Conservation (phyloP, 2,329 filamentous ascomycete genomes). For the Claviceps sp. region DNA sequence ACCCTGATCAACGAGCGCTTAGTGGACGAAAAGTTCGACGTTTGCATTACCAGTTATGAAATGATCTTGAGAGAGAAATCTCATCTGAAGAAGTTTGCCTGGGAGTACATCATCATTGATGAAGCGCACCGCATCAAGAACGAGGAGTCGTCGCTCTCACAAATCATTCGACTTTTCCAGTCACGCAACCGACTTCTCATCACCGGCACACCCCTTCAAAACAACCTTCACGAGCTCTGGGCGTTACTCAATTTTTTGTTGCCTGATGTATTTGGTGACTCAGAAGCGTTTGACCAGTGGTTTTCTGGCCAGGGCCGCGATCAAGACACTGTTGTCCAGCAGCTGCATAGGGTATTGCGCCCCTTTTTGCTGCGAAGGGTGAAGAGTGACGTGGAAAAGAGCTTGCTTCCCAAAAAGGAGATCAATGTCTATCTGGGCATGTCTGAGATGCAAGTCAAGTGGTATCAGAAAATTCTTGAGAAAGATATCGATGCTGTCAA, state of each 20-base stretch:
- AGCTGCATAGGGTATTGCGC: conserved; percentile 82
- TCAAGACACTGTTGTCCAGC: conserved; percentile 90
- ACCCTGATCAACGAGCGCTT: conserved; percentile 79
- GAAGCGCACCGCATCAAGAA: conserved; percentile 99
- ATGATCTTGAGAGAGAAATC: conserved; percentile 95
- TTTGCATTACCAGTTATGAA: conserved; percentile 97
- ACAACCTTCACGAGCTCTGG: conserved; percentile 97
- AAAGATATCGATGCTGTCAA: conserved; percentile 99
- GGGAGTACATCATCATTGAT: conserved; percentile 99
- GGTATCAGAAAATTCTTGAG: conserved; percentile 98
- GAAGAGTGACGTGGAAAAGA: conserved; percentile 97
- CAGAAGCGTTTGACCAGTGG: conserved; percentile 96
- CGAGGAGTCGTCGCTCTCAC: conserved; percentile 90
- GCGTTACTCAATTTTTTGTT: conserved; percentile 92
- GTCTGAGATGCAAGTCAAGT: conserved; percentile 98
- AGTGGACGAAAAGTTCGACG: conserved; percentile 91
- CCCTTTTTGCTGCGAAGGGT: conserved; percentile 92
- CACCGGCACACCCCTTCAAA: conserved; percentile 91
- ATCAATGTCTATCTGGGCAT: conserved; percentile 94
- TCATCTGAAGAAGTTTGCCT: conserved; percentile 92
- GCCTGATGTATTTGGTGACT: conserved; percentile 95
- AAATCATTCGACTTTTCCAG: conserved; percentile 92
- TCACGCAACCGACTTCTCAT: conserved; percentile 92
- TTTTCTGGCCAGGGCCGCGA: conserved; percentile 84
- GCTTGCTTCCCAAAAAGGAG: conserved; percentile 91